Base-by-base conservation (phyloP, 2,329 filamentous ascomycete genomes). In the Xylariomycetidae sp. region DNA sequence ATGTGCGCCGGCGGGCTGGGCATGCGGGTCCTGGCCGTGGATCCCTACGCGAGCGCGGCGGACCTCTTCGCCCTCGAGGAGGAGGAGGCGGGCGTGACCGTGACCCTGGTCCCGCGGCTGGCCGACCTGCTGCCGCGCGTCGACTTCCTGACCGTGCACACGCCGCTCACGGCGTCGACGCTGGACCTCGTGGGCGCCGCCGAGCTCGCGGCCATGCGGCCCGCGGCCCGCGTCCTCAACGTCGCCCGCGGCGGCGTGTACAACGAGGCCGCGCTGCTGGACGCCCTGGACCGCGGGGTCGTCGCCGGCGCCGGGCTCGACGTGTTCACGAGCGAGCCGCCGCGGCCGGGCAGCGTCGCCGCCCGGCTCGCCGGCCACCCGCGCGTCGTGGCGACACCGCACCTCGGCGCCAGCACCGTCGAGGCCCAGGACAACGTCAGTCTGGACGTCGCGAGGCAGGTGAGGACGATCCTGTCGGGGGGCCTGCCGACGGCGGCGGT, bases 391-490 rank as follows among this genome's bases (percentile, higher is more conserved):
- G 80, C 80, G 2, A 90, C 86, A 6, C 86, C 86, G 1, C 86
- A 92, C 56, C 68, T 92, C 0, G 85, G 85, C 6, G 86, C 86
- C 0, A 86, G 80, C 0, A 92, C 86, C 0, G 72, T 84, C 20
- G 86, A 92, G 67, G 86, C 86, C 0, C 85, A 92, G 56, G 85
- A 90, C 51, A 89, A 88, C 41, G 85, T 89, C 4, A 85, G 82
- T 2, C 74, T 89, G 42, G 86, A 90, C 48, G 86, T 90, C 7
- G 90, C 85, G 57, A 80, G 82, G 20, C 85, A 92, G 59, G 83
- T 89, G 10, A 69, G 85, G 0, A 74, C 81, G 37, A 86, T 90
- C 26, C 66, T 92, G 3, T 67, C 70, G 0, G 85, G 85, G 3
- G 81, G 82, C 1, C 67, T 89, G 2, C 85, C 86, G 0, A 84